Evolutionary conservation across 1,284 basidiomycete genomes (phyloP).

Genomic region (Kalmanozyma brasiliensis): DNA sequence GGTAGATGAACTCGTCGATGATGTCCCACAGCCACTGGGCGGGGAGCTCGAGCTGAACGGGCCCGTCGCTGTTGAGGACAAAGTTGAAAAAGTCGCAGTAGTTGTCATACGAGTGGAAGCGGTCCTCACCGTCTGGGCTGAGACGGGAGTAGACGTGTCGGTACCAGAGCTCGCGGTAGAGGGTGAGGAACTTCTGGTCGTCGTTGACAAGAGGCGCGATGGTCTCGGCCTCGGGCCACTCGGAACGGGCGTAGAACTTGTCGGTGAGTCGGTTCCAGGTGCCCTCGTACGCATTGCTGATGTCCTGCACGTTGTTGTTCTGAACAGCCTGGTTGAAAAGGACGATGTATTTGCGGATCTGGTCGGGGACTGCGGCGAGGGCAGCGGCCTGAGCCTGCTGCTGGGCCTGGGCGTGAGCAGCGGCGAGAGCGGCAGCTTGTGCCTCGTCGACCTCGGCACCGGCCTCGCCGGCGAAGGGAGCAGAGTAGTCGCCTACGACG

Average conservation of each 20-base stretch:
- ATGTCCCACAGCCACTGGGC: constrained; percentile 99
- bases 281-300: constrained; percentile 90
- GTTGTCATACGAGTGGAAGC: constrained; percentile 98
- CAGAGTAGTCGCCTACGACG: constrained; percentile 47
- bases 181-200: constrained; percentile 78
- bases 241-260: constrained; percentile 90
- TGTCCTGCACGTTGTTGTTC: constrained; percentile 72
- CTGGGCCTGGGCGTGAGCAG: constrained; percentile 57
- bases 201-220: constrained; percentile 84
- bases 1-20: constrained; percentile 99
- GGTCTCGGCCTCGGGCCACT: constrained; percentile 97
- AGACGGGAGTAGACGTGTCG: constrained; percentile 92
- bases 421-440: constrained; percentile 53
- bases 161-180: constrained; percentile 94
- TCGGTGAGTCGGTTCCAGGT: constrained; percentile 97
- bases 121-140: constrained; percentile 93
- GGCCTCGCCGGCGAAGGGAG: constrained; percentile 25
- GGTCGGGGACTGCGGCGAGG: constrained; percentile 63
- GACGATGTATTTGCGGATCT: constrained; percentile 66
- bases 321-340: constrained; percentile 65
- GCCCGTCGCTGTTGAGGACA: constrained; percentile 87
- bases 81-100: constrained; percentile 99
- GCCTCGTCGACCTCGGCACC: constrained; percentile 45
- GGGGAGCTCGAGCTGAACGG: constrained; percentile 88
- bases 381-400: constrained; percentile 61